A percentile compares a stretch with the other conserved stretches of the same genome.
Conservation (phyloP, 176 grass and related monocot genomes). For the sorghum (Sorghum bicolor) region Sorghum_bicolor_NCBIv3 NC_012875.2:6512001-6512500, state of each 20-base stretch:
- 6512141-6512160: not conserved
- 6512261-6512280: not conserved
- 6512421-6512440: slow-evolving; percentile 31
- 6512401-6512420: not conserved
- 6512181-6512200: slow-evolving; percentile 16
- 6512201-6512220: slow-evolving; percentile 40
- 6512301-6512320: slow-evolving; percentile 22
- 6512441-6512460: not conserved
- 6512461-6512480: not conserved
- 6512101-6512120: slow-evolving; percentile 9
- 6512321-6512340: slow-evolving; percentile 7
- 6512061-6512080: not conserved
- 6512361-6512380: slow-evolving; percentile 8
- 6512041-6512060: slow-evolving; percentile 12
- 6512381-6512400: not conserved
- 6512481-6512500: slow-evolving; percentile 15
- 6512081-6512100: slow-evolving; percentile 27
- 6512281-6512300: slow-evolving; percentile 31
- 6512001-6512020: not conserved
- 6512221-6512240: slow-evolving; percentile 7
- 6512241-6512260: slow-evolving; percentile 15
- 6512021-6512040: not conserved
- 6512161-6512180: slow-evolving; percentile 25
- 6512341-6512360: slow-evolving; percentile 30
- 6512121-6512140: slow-evolving; percentile 52